phyloP scores from a whole-genome alignment of 176 grass and related monocot genomes.

The Avena sativa region DNA sequence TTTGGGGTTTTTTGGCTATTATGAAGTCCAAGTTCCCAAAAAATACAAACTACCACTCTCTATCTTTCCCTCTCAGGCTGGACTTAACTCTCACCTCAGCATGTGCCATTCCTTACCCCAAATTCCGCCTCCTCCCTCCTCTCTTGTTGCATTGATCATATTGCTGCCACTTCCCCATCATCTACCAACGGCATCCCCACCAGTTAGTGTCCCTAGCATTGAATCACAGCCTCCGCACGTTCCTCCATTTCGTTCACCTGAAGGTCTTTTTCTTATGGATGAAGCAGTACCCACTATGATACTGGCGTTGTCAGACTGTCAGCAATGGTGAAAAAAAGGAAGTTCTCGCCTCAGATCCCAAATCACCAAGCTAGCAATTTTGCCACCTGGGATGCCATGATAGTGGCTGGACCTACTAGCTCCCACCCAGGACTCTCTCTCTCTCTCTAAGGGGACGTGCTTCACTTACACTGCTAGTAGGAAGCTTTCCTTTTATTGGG shows the following conservation, averaged over 20 bases:
- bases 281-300: background rate
- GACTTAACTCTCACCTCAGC: background rate
- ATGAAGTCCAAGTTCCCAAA: background rate
- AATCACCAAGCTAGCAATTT: slow-evolving; percentile 1
- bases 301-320: background rate
- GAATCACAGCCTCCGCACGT: background rate
- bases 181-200: background rate
- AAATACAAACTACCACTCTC: background rate
- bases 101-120: background rate
- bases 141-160: background rate
- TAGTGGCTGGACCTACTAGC: too few relatives aligned
- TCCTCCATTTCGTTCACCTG: background rate
- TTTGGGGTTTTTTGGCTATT: background rate
- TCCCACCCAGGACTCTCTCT: too few relatives aligned
- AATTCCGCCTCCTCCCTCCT: background rate
- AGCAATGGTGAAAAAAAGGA: background rate
- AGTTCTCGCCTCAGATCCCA: background rate
- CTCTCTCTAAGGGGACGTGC: too few relatives aligned
- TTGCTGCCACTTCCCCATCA: background rate
- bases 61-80: background rate
- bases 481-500: too few relatives aligned
- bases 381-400: background rate
- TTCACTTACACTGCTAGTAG: too few relatives aligned
- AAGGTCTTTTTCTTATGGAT: background rate
- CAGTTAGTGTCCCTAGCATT: background rate